Evolutionary conservation across 106 monocot genomes (phyloP).

Genomic region (Dioscorea alata): DNA sequence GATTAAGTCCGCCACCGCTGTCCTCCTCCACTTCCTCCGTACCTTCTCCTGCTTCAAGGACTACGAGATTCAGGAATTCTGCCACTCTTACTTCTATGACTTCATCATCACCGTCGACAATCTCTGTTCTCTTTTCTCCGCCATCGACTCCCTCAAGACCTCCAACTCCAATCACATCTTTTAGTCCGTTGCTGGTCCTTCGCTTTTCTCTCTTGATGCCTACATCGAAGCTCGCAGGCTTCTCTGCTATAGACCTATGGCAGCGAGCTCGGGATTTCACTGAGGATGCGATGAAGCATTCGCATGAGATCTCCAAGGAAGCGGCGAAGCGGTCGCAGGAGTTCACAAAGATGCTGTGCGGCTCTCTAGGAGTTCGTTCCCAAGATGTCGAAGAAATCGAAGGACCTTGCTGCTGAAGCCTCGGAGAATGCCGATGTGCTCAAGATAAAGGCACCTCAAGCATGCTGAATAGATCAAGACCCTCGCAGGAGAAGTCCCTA

Average conservation of each 20-base stretch:
- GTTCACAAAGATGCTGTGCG: conserved; percentile 52
- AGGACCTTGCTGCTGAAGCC: conserved; percentile 71
- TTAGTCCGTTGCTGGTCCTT: conserved; percentile 62
- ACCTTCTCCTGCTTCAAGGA: conserved; percentile 73
- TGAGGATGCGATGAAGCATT: conserved; percentile 76
- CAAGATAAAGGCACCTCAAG: conserved; percentile 41
- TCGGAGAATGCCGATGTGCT: conserved; percentile 57
- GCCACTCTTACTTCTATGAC: conserved; percentile 90
- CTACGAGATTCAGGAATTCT: conserved; percentile 89
- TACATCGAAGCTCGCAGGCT: conserved; percentile 26
- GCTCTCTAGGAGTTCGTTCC: conserved; percentile 57
- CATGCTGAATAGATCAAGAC: conserved; percentile 80
- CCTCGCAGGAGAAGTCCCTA: conserved; percentile 63
- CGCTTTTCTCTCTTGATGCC: conserved; percentile 63
- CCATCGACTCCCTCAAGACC: conserved; percentile 81
- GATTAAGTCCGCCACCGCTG: conserved; percentile 71
- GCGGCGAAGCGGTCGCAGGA: conserved; percentile 73
- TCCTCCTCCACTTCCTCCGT: conserved; percentile 67
- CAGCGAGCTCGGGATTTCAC: conserved; percentile 63
- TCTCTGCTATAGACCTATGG: conserved; percentile 77
- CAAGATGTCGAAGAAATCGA: conserved; percentile 60
- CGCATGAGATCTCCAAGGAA: conserved; percentile 67
- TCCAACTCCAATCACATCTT: conserved; percentile 72
- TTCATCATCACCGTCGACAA: conserved; percentile 98
- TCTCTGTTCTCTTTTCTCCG: conserved; percentile 91